Conservation (phyloP, 2,329 filamentous ascomycete species). For the Fusarium redolens region DNA sequence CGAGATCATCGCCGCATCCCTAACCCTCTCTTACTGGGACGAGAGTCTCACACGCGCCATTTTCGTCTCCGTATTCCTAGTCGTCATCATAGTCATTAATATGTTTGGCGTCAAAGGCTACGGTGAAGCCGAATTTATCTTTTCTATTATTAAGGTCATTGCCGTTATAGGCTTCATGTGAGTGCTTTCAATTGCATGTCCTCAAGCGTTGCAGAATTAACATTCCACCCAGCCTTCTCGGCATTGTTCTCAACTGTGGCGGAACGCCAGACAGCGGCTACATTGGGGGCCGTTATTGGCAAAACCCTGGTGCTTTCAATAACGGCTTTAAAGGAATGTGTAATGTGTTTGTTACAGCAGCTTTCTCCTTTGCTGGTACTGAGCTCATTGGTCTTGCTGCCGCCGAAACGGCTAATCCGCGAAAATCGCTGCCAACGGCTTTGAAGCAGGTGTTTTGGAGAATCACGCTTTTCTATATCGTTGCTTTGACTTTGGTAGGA, state of each 20-base stretch:
- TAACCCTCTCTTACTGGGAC: conserved; percentile 87
- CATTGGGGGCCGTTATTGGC: conserved; percentile 84
- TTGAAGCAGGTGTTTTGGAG: conserved; percentile 97
- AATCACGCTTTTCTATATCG: conserved; percentile 89
- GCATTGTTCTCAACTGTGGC: conserved; percentile 86
- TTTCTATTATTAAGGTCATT: conserved; percentile 85
- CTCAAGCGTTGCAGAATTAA: conserved; percentile 45
- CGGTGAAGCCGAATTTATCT: conserved; percentile 89
- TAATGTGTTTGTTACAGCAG: conserved; percentile 80
- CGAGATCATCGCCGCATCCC: conserved; percentile 87
- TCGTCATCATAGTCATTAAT: conserved; percentile 83
- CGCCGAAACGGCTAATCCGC: conserved; percentile 81
- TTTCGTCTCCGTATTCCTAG: conserved; percentile 85
- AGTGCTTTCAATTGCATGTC: conserved; percentile 47
- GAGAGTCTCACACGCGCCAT: conserved; percentile 72
- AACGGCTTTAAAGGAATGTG: conserved; percentile 87
- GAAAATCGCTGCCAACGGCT: conserved; percentile 84
- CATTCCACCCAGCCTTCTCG: conserved; percentile 72
- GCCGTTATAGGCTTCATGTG: conserved; percentile 91
- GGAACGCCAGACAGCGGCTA: conserved; percentile 80
- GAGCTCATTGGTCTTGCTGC: conserved; percentile 82
- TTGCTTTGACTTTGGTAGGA: conserved; percentile 83
- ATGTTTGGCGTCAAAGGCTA: conserved; percentile 89
- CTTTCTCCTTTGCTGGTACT: conserved; percentile 81
- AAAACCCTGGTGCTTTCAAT: conserved; percentile 83